Percentiles rank a stretch among this genome's conserved stretches.
Evolutionary conservation across 495 filamentous ascomycete species (phyloP).

Genomic region (Pyrenopolyporus hunteri): DNA sequence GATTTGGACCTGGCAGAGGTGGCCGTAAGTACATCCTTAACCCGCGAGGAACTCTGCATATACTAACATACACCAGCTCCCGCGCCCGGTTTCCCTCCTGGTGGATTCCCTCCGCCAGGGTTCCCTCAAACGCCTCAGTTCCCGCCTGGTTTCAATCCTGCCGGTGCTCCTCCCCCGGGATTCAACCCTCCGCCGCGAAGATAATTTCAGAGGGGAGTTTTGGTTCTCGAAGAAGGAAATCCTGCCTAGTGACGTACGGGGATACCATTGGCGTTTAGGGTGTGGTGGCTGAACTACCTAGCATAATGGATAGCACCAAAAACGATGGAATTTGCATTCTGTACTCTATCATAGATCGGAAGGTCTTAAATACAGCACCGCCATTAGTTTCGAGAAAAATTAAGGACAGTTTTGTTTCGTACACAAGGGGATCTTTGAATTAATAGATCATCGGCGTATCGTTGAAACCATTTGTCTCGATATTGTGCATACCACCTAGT

Average conservation of each 20-base stretch:
- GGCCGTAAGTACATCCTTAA: constrained; percentile 62
- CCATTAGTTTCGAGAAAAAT: constrained; percentile 4
- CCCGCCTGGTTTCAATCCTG: constrained; percentile 73
- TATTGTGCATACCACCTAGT: too few species aligned
- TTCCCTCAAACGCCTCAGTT: constrained; percentile 63
- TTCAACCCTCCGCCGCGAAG: constrained; percentile 70
- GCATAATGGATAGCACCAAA: constrained; percentile 27
- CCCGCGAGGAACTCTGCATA: not conserved
- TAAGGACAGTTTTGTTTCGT: not conserved
- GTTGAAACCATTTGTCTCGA: too few species aligned
- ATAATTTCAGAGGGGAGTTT: constrained; percentile 49
- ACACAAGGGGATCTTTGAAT: not conserved
- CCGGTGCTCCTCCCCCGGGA: constrained; percentile 62
- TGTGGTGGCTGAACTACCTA: constrained; percentile 40
- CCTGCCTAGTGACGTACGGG: constrained; percentile 25
- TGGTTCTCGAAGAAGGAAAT: constrained; percentile 25
- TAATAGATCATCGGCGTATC: too few species aligned
- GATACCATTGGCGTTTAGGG: constrained; percentile 46
- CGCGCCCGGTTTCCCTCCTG: constrained; percentile 67
- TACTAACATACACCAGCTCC: constrained; percentile 52
- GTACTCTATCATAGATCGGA: constrained; percentile 31
- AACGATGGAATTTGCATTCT: constrained; percentile 22
- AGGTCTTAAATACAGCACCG: constrained; percentile 22
- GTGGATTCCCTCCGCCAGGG: constrained; percentile 56
- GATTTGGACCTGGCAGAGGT: constrained; percentile 74